Percentiles rank a stretch among this genome's conserved stretches.
These are phyloP conservation scores for Torulaspora microellipsoides DNA, from an alignment of 805 yeast species.

Conservation along the genomic window DNA sequence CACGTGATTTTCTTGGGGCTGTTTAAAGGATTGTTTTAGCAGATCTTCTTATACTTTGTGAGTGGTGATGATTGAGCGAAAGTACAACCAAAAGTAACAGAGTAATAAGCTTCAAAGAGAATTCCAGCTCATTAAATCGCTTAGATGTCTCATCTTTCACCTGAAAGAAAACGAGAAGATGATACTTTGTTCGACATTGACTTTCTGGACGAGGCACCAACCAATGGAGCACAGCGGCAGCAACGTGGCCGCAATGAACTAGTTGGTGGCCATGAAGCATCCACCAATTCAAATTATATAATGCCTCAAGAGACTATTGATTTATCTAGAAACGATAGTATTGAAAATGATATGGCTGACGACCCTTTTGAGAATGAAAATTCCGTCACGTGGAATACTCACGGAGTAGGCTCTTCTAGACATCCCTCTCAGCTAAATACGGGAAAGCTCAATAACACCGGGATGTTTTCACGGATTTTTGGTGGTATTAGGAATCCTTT, in stretches of 20 bases:
- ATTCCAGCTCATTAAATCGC: no score
- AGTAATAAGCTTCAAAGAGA: no score
- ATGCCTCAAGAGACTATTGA: constrained; percentile 35
- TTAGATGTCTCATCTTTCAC: constrained; percentile 6
- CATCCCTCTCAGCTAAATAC: constrained; percentile 14
- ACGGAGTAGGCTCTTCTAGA: constrained; percentile 7
- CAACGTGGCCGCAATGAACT: neutral
- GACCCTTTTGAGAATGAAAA: constrained; percentile 25
- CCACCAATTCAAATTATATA: constrained; percentile 10
- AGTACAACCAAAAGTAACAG: no score
- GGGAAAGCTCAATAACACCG: constrained; percentile 11
- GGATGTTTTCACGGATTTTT: constrained; percentile 19
- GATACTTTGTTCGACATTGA: constrained; percentile 41
- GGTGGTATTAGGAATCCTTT: constrained; percentile 19
- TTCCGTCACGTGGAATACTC: constrained; percentile 16
- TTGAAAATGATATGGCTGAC: constrained; percentile 37
- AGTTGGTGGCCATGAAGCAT: constrained; percentile 9
- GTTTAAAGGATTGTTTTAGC: neutral
- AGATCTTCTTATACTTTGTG: neutral
- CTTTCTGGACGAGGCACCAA: constrained; percentile 28
- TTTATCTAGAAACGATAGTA: constrained; percentile 31
- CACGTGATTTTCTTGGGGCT: constrained; percentile 6
- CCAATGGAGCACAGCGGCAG: constrained; percentile 8
- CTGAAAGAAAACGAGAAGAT: constrained; percentile 10
- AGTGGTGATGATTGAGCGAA: no score